phyloP scores from a whole-genome alignment of 352 stramenopile species.

The Peronosclerospora sorghi region DNA sequence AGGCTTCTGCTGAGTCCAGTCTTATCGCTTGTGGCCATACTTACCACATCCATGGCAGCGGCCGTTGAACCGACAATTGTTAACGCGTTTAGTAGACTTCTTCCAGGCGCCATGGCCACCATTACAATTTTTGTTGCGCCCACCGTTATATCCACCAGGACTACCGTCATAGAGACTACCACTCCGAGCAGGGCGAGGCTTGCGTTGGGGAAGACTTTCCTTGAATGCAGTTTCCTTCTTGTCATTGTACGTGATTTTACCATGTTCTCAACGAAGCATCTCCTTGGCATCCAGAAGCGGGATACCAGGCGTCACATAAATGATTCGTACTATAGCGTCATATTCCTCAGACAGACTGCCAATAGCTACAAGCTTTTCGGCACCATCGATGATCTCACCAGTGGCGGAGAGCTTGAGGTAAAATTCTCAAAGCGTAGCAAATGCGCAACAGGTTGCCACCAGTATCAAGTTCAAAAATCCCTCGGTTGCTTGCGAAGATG shows the following conservation, averaged over 20 bases:
- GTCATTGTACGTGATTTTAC: neutral
- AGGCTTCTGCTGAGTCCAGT: neutral
- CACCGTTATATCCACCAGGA: too few relatives aligned
- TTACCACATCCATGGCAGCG: neutral
- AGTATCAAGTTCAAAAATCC: slow-evolving; percentile 29
- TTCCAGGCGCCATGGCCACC: neutral
- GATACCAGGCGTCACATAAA: neutral
- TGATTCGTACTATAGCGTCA: neutral
- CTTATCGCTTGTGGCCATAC: neutral
- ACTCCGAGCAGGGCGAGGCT: neutral
- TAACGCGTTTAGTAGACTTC: neutral
- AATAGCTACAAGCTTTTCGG: neutral
- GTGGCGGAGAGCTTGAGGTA: neutral
- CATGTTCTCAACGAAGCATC: neutral
- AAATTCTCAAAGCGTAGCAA: neutral
- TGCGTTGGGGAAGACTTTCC: neutral
- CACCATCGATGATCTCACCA: neutral
- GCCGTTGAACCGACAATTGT: neutral
- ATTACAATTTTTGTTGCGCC: neutral
- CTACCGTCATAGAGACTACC: too few relatives aligned
- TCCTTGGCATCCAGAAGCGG: neutral
- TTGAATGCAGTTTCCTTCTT: neutral
- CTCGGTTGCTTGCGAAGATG: slow-evolving; percentile 15
- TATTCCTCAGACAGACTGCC: neutral
- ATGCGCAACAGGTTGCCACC: neutral